Base-by-base conservation (phyloP, 148 eudicot genomes). In the Fagopyrum homotropicum region DNA sequence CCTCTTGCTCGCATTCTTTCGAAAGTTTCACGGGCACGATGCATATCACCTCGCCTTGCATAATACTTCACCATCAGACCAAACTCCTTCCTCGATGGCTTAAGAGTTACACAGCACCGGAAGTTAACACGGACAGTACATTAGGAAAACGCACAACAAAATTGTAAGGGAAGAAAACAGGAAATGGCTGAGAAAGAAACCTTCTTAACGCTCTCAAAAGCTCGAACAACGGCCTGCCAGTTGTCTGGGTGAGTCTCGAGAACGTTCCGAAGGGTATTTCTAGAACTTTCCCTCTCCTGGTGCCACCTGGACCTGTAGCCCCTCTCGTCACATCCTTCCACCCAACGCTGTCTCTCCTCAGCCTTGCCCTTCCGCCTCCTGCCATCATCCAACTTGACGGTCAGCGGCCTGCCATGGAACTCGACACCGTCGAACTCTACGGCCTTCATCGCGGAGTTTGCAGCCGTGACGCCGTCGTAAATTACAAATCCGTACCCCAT, bases 1-100 rank as follows among this genome's bases (percentile, higher is more conserved):
- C 98, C 98, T 75, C 98, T 82, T 56, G 96, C 96, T 75, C 97
- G 89, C 98, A 94, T 94, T 78, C 85, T 90, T 83, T 94, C 98
- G 83, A 94, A 94, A 59, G 88, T 82, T 78, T 89, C 93, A 74
- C 98, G 95, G 50, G 98, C 98, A 77, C 92, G 96, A 86, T 95
- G 95, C 96, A 92, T 84, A 73, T 95, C 96, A 54, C 97, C 98
- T 80, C 98, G 85, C 61, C 92, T 89, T 51, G 88, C 98, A 84
- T 95, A 95, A 82, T 87, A 95, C 78, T 84, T 89, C 80, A 95
- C 92, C 92, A 95, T 88, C 86, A 89, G 81, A 48, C 97, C 93
- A 73, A 88, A 92, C 88, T 95, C 98, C 86, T 88, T 92, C 79
- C 97, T 90, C 75, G 98, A 95, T 79, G 98, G 98, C 98, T 35